Evolutionary conservation across 2,329 filamentous ascomycete species (phyloP).

Genomic region (Apiospora koreana): DNA sequence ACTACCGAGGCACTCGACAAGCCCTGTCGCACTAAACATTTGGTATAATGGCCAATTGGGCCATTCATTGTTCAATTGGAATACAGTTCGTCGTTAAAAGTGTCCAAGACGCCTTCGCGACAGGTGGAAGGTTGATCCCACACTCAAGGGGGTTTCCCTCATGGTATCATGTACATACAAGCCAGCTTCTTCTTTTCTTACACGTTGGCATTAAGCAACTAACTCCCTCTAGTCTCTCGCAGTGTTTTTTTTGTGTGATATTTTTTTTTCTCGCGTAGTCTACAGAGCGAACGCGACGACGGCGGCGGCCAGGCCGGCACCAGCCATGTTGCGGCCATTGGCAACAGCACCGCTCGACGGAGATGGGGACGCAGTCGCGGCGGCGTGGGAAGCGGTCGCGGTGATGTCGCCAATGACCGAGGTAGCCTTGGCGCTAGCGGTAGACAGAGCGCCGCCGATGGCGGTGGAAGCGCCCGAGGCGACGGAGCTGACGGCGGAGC

Average conservation of each 20-base stretch:
- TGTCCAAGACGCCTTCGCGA: not conserved
- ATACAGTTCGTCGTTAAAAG: not conserved
- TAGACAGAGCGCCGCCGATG: not conserved
- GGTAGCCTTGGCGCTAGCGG: slow-evolving; percentile 4
- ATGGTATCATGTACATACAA: slow-evolving; percentile 4
- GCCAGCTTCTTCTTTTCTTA: not conserved
- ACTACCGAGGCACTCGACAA: too few species aligned
- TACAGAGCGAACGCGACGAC: slow-evolving; percentile 1
- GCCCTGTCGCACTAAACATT: too few species aligned
- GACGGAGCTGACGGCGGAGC: slow-evolving; percentile 19
- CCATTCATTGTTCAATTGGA: not conserved
- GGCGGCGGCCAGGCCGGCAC: not conserved
- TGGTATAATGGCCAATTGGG: too few species aligned
- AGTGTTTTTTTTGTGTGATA: not conserved
- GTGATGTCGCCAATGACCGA: not conserved
- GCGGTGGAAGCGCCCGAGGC: slow-evolving; percentile 13
- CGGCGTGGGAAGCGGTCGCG: not conserved
- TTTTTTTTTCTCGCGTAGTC: not conserved
- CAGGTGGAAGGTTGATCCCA: not conserved
- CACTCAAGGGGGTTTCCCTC: not conserved
- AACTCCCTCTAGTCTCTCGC: not conserved
- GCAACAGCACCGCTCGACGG: not conserved
- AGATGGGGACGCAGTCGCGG: not conserved
- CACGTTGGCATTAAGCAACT: not conserved
- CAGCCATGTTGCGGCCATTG: slow-evolving; percentile 4